A percentile compares a stretch with the other conserved stretches of the same genome.
These are phyloP conservation scores for Pichia rugopelliculosa DNA, from an alignment of 805 yeast genomes.

Conservation along the genomic window DNA sequence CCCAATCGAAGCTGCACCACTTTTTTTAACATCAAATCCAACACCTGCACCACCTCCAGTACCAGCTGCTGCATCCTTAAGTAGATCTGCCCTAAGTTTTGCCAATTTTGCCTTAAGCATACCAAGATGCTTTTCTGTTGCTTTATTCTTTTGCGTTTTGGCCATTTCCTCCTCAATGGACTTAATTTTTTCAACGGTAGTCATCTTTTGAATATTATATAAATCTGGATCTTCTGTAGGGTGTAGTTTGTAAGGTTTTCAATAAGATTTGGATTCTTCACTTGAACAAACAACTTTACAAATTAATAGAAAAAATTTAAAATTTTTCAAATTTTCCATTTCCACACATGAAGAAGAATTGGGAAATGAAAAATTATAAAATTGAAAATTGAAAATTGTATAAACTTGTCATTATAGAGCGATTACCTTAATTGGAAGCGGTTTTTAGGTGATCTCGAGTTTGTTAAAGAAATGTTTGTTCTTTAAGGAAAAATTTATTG, in stretches of 20 bases:
- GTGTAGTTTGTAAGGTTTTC: too few species aligned
- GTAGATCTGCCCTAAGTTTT: slow-evolving; percentile 83
- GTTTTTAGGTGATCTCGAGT: not conserved
- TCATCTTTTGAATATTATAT: slow-evolving; percentile 33
- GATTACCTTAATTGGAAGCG: not conserved
- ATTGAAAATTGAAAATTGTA: not conserved
- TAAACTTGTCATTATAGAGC: too few species aligned
- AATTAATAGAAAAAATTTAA: too few species aligned
- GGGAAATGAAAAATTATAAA: not conserved
- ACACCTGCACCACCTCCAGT: slow-evolving; percentile 89
- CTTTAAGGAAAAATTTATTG: not conserved
- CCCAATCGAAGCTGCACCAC: slow-evolving; percentile 96
- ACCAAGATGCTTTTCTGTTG: slow-evolving; percentile 95
- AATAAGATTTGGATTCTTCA: too few species aligned
- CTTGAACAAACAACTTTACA: too few species aligned
- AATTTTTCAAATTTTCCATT: not conserved
- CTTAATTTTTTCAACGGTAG: slow-evolving; percentile 68
- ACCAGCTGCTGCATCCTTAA: slow-evolving; percentile 60
- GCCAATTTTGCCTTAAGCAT: slow-evolving; percentile 96
- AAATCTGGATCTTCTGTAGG: not conserved
- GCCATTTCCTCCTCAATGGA: slow-evolving; percentile 98
- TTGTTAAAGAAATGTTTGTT: not conserved
- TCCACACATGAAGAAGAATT: not conserved
- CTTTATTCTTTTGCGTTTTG: slow-evolving; percentile 94
- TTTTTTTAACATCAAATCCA: slow-evolving; percentile 97